Evolutionary conservation across 768 basidiomycete genomes (phyloP), one percentile per base, ranked within the genome.

Genomic region (Calvatia gigantea): DNA sequence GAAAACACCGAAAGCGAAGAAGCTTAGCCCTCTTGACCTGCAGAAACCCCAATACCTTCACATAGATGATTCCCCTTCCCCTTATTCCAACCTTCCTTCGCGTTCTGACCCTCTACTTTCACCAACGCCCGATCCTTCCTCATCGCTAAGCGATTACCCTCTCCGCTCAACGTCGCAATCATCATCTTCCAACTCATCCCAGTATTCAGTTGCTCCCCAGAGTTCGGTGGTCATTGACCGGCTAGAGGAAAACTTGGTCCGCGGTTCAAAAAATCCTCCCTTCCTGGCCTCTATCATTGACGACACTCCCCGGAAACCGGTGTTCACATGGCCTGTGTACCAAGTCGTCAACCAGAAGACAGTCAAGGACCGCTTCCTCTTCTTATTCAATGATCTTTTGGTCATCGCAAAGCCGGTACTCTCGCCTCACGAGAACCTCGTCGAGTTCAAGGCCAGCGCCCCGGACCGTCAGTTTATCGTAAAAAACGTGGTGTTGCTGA

Each of bases 311-410:
- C 83, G 97, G 39, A 93, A 88, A 67, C 73, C 98, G 37, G 73
- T 97, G 14, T 74, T 95, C 38, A 87, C 89, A 1, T 88, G 89
- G 2, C 88, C 94, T 1, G 90, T 96, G 6, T 75, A 96, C 4
- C 97, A 99, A 71, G 93, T 98, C 12, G 93, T 93, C 61, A 94
- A 97, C 70, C 79, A 86, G 38, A 89, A 96, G 69, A 94, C 91
- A 0, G 89, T 94, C 69, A 98, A 98, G 70, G 94, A 98, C 65
- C 86, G 97, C 9, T 92, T 93, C 73, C 81, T 98, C 8, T 95
- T 98, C 75, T 80, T 98, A n/a, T 99, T 99, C 80, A 93, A 77
- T 69, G 97, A 99, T 68, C 82, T 98, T 51, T 82, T 98, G 52
- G 81, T 98, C 69, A 83, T 98, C 61, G 88, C 95, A 37, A 98